These are phyloP conservation scores for Viola pubescens DNA, from an alignment of 441 rosid genomes.

Conservation along the genomic window DNA sequence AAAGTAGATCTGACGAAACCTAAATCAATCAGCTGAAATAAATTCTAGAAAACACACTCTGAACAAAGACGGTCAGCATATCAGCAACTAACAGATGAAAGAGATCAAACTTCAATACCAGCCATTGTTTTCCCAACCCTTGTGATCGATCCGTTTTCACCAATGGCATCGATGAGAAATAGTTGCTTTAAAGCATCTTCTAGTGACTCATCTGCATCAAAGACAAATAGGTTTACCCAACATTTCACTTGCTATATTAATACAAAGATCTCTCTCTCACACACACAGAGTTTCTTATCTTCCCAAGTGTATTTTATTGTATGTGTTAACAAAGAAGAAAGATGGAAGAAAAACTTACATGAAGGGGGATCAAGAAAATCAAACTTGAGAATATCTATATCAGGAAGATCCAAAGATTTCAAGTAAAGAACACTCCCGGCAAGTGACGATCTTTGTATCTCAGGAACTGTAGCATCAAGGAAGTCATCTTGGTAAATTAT, in stretches of 20 bases:
- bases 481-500: slow-evolving; percentile 69
- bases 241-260: slow-evolving; percentile 6
- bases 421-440: slow-evolving; percentile 90
- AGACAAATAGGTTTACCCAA: slow-evolving; percentile 23
- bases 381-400: slow-evolving; percentile 83
- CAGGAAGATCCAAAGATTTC: slow-evolving; percentile 90
- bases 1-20: neutral
- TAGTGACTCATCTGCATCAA: slow-evolving; percentile 69
- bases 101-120: slow-evolving; percentile 41
- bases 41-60: neutral
- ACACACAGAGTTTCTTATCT: neutral
- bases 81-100: slow-evolving; percentile 7
- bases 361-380: slow-evolving; percentile 97
- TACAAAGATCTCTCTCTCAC: neutral
- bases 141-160: slow-evolving; percentile 80
- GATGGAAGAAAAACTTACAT: slow-evolving; percentile 34
- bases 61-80: neutral
- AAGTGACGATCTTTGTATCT: slow-evolving; percentile 93
- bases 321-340: neutral
- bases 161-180: slow-evolving; percentile 86
- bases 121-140: slow-evolving; percentile 83
- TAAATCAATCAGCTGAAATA: neutral
- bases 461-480: slow-evolving; percentile 87
- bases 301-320: neutral
- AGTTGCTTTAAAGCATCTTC: slow-evolving; percentile 90